Conservation (phyloP, 208 protist species). For the Trypanosoma lewisi region DNA sequence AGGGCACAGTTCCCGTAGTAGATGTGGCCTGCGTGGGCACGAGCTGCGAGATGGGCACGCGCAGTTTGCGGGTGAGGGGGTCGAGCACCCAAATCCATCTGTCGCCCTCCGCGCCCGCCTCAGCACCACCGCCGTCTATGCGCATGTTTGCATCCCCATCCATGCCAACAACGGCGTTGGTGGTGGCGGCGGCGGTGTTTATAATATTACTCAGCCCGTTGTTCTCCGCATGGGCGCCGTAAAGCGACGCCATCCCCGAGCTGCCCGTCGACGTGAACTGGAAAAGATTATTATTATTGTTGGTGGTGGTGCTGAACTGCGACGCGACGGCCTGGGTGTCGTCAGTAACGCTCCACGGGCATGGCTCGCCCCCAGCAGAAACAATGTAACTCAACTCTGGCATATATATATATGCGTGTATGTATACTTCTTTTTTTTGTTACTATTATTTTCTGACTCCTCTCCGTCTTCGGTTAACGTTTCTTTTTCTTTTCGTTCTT, state of each 20-base stretch:
- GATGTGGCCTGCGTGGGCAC: conserved; percentile 84
- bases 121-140: conserved; percentile 5
- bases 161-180: neutral
- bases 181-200: neutral
- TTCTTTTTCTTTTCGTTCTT: neutral
- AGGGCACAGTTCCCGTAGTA: conserved; percentile 75
- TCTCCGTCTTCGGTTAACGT: neutral
- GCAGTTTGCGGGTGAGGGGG: conserved; percentile 82
- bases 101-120: neutral
- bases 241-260: neutral
- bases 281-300: neutral
- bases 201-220: neutral
- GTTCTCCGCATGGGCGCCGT: neutral
- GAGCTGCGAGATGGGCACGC: conserved; percentile 71
- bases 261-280: no score
- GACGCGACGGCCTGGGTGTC: neutral
- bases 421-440: neutral
- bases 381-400: neutral
- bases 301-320: neutral
- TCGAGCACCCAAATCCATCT: conserved; percentile 88
- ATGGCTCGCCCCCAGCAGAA: neutral
- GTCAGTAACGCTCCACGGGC: conserved; percentile 5
- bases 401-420: conserved; percentile 2
- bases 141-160: neutral
- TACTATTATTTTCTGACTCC: conserved; percentile 1